Percentiles rank a stretch among this genome's conserved stretches.
Conservation (phyloP, 345 rosid species). For the Fremontodendron californicum region DNA sequence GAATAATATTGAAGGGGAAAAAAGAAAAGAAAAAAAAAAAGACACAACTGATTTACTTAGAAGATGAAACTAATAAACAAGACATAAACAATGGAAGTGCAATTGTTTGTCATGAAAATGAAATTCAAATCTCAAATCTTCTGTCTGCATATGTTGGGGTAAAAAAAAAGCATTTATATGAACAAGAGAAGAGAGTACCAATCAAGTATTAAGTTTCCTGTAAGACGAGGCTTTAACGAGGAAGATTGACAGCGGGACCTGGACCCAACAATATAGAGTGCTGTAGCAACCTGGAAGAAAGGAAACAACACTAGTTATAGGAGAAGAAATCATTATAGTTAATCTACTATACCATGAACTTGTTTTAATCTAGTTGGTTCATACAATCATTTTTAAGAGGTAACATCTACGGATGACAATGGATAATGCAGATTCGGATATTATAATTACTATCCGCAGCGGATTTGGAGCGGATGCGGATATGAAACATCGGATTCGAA, state of each 20-base stretch:
- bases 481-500: too few species aligned
- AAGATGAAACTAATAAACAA: background rate
- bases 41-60: background rate
- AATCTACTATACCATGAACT: too few species aligned
- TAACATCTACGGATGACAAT: too few species aligned
- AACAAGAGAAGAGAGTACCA: constrained; percentile 38
- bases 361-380: too few species aligned
- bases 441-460: too few species aligned
- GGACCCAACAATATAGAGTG: constrained; percentile 51
- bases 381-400: too few species aligned
- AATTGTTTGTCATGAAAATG: background rate
- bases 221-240: constrained; percentile 66
- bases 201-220: constrained; percentile 64
- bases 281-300: constrained; percentile 46
- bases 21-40: background rate
- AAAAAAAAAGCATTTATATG: background rate
- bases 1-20: background rate
- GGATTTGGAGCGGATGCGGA: too few species aligned
- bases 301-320: constrained; percentile 4
- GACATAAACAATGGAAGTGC: background rate
- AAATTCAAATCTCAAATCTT: background rate
- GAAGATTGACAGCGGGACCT: constrained; percentile 47
- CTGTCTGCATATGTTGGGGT: too few species aligned
- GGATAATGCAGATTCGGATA: too few species aligned
- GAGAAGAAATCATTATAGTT: background rate